Evolutionary conservation across 2,329 filamentous ascomycete species (phyloP).

Genomic region (Hyphodiscus sp.): DNA sequence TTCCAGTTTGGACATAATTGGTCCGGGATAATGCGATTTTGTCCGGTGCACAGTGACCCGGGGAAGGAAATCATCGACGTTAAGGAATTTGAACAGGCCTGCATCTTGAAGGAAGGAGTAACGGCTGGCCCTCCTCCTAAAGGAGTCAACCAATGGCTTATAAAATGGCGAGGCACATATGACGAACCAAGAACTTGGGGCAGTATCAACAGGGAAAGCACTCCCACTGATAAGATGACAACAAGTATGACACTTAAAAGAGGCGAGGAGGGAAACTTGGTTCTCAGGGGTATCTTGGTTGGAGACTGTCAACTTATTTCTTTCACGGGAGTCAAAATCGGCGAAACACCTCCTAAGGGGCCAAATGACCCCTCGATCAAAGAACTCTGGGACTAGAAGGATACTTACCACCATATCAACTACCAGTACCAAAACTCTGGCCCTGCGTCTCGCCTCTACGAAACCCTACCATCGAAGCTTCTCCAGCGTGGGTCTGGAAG

Average conservation of each 20-base stretch:
- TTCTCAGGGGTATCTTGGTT: too few relatives aligned
- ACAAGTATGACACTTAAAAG: too few relatives aligned
- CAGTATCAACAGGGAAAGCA: not conserved
- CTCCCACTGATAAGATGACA: too few relatives aligned
- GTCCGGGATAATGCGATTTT: constrained; percentile 2
- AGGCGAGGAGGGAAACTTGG: too few relatives aligned
- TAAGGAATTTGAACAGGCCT: constrained; percentile 1
- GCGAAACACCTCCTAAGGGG: constrained; percentile 1
- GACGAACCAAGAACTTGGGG: not conserved
- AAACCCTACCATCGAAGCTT: too few relatives aligned
- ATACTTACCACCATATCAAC: constrained; percentile 5
- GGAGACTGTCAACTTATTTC: not conserved
- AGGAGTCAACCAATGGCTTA: constrained; percentile 2
- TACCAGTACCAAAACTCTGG: too few relatives aligned
- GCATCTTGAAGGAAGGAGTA: not conserved
- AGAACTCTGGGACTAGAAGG: constrained; percentile 2
- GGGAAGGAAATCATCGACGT: constrained; percentile 1
- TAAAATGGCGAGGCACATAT: constrained; percentile 1
- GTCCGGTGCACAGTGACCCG: constrained; percentile 1
- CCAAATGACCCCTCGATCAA: constrained; percentile 1
- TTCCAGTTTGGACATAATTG: constrained; percentile 3
- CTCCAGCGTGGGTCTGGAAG: too few relatives aligned
- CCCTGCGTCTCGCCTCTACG: too few relatives aligned
- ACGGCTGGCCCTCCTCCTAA: constrained; percentile 1
- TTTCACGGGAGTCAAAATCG: constrained; percentile 1